Percentiles rank a stretch among this genome's conserved stretches.
Conservation (phyloP, 2,329 filamentous ascomycete species). For the Neoscytalidium dimidiatum region DNA sequence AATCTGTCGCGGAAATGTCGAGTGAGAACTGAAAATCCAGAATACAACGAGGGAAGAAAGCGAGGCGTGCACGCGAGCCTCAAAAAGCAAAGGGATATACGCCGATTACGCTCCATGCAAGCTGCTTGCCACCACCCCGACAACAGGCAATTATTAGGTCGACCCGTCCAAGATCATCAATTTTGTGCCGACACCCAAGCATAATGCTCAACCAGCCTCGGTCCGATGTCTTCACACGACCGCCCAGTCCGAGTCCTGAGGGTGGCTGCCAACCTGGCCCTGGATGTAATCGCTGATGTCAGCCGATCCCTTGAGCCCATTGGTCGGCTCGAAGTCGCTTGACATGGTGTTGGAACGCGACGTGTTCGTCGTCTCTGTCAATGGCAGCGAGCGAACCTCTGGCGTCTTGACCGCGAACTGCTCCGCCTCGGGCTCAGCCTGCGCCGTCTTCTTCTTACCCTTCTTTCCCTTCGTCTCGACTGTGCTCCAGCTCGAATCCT, state of each 20-base stretch:
- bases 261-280: slow-evolving; percentile 26
- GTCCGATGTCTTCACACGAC: slow-evolving; percentile 30
- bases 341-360: slow-evolving; percentile 20
- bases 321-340: slow-evolving; percentile 8
- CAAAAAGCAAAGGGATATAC: slow-evolving; percentile 18
- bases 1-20: background rate
- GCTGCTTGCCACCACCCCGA: background rate
- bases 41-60: slow-evolving; percentile 10
- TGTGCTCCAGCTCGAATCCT: slow-evolving; percentile 62
- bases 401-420: slow-evolving; percentile 40
- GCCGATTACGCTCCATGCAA: slow-evolving; percentile 19
- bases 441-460: slow-evolving; percentile 53
- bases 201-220: background rate
- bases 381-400: slow-evolving; percentile 41
- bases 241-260: slow-evolving; percentile 44
- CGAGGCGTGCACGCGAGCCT: background rate
- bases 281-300: slow-evolving; percentile 17
- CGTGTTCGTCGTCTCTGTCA: slow-evolving; percentile 15
- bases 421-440: slow-evolving; percentile 20
- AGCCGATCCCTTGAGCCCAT: slow-evolving; percentile 3
- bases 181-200: background rate
- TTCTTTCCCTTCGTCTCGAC: slow-evolving; percentile 58
- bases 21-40: background rate
- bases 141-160: background rate
- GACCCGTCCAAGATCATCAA: slow-evolving; percentile 1